phyloP scores from a whole-genome alignment of 805 yeast genomes.

The Kuraishia ogatae region DNA sequence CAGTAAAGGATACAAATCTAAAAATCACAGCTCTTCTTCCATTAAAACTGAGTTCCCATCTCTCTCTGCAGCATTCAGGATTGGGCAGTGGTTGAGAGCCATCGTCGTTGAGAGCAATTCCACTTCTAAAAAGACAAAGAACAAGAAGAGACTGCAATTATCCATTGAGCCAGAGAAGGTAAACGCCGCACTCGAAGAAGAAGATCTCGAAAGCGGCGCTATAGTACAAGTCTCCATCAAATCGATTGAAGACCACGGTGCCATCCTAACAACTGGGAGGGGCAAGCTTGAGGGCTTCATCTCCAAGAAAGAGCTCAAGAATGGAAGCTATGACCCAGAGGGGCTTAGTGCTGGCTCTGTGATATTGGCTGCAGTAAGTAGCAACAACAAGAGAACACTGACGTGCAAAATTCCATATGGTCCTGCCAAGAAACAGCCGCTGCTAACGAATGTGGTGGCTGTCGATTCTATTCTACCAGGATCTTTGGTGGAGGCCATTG shows the following conservation, averaged over 20 bases:
- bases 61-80: slow-evolving; percentile 40
- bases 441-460: slow-evolving; percentile 52
- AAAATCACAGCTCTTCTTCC: slow-evolving; percentile 3
- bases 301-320: slow-evolving; percentile 54
- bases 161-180: slow-evolving; percentile 68
- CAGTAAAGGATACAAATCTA: slow-evolving; percentile 7
- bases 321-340: slow-evolving; percentile 27
- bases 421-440: slow-evolving; percentile 35
- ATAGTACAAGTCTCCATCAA: slow-evolving; percentile 69
- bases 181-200: slow-evolving; percentile 50
- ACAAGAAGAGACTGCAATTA: slow-evolving; percentile 57
- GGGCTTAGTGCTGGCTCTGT: slow-evolving; percentile 55
- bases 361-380: slow-evolving; percentile 47
- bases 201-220: slow-evolving; percentile 56
- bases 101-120: slow-evolving; percentile 47
- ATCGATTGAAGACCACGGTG: slow-evolving; percentile 90
- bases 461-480: slow-evolving; percentile 86
- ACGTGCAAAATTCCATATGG: slow-evolving; percentile 42
- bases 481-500: slow-evolving; percentile 61
- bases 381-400: slow-evolving; percentile 44
- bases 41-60: slow-evolving; percentile 42
- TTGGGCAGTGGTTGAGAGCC: slow-evolving; percentile 88
- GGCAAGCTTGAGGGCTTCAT: slow-evolving; percentile 59
- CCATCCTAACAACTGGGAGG: slow-evolving; percentile 63
- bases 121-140: slow-evolving; percentile 24